These are phyloP conservation scores for Nitzschia putrida DNA, from an alignment of 108 stramenopile species.

Conservation along the genomic window DNA sequence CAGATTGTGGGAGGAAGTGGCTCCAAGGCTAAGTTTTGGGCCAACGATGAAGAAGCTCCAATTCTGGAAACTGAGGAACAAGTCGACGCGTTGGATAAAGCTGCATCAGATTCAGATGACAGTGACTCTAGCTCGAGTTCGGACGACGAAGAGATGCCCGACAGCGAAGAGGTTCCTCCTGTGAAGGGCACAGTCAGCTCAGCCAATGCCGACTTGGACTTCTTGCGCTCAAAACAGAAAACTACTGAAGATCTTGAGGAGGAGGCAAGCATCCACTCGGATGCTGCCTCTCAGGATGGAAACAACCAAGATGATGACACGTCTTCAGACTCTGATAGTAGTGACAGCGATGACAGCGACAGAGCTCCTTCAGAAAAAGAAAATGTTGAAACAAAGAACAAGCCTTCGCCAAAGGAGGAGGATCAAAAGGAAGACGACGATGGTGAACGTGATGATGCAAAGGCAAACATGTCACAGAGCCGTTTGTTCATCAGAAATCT, in stretches of 20 bases:
- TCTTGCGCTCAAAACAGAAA: constrained; percentile 74
- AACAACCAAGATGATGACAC: constrained; percentile 38
- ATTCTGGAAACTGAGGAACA: background rate
- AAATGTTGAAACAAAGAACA: background rate
- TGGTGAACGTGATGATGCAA: constrained; percentile 34
- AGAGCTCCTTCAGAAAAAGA: background rate
- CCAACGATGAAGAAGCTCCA: constrained; percentile 72
- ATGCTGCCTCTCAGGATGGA: background rate
- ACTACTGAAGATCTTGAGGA: constrained; percentile 60
- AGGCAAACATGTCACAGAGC: constrained; percentile 29
- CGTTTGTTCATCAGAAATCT: constrained; percentile 95
- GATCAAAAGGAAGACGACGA: constrained; percentile 13
- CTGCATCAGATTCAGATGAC: constrained; percentile 28
- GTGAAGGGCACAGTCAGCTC: constrained; percentile 3
- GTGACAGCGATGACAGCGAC: constrained; percentile 8
- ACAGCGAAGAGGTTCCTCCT: constrained; percentile 24
- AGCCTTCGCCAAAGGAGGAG: constrained; percentile 18
- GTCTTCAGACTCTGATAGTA: constrained; percentile 7
- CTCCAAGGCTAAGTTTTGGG: constrained; percentile 78
- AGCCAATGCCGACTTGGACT: constrained; percentile 62
- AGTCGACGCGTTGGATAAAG: constrained; percentile 21
- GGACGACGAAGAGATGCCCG: constrained; percentile 33
- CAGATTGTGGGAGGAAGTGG: constrained; percentile 36
- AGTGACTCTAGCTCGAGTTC: constrained; percentile 29
- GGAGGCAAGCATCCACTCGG: constrained; percentile 32